Evolutionary conservation across 2,329 filamentous ascomycete genomes (phyloP).

Genomic region (Sclerotinia trifoliorum): DNA sequence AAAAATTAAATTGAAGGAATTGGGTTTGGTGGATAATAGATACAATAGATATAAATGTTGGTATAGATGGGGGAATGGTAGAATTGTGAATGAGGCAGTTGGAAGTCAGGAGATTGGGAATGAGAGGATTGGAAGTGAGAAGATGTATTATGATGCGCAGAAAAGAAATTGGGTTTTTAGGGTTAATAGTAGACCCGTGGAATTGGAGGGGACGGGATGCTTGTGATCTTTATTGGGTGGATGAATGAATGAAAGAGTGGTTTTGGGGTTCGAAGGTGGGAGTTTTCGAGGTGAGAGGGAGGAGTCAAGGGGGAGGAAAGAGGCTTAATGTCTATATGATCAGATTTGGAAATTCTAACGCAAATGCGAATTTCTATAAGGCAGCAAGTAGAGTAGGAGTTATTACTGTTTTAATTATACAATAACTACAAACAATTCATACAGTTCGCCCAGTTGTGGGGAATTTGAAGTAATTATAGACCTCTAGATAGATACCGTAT

Average conservation of each 20-base stretch:
- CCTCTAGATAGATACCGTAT: no score
- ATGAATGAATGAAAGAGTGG: neutral
- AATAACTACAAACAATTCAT: no score
- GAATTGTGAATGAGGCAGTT: neutral
- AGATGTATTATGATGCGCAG: neutral
- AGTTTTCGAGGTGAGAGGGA: neutral
- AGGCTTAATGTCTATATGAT: neutral
- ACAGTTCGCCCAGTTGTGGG: no score
- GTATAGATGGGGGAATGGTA: neutral
- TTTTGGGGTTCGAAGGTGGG: neutral
- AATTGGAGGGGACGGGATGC: neutral
- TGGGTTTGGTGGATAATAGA: neutral
- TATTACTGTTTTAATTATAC: no score
- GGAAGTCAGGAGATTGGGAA: no score
- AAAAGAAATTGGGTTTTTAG: neutral
- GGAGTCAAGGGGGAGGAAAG: neutral
- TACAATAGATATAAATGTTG: neutral
- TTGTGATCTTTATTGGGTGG: neutral
- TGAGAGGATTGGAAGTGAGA: neutral
- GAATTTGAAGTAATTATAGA: no score
- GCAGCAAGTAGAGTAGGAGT: no score
- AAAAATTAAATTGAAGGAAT: neutral
- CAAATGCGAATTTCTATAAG: no score
- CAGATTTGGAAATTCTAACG: no score
- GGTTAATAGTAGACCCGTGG: conserved; percentile 1